Percentiles rank a stretch among this genome's conserved stretches.
Evolutionary conservation across 1,139 yeast genomes (phyloP).

Genomic region (Hanseniaspora sp.): DNA sequence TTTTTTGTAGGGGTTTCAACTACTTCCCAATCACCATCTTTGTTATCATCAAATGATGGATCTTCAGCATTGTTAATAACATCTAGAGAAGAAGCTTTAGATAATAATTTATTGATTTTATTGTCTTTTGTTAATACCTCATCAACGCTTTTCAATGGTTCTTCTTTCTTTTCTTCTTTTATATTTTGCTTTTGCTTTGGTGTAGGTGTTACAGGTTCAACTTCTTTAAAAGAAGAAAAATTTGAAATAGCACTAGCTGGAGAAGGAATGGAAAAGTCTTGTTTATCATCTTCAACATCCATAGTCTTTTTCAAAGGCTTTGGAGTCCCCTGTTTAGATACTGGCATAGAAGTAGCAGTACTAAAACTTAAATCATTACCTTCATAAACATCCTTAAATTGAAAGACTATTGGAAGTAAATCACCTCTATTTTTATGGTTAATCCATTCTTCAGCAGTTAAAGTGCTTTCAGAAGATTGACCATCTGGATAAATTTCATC

Average conservation of each 20-base stretch:
- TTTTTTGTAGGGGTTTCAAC: conserved; percentile 4
- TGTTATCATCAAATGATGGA: conserved; percentile 32
- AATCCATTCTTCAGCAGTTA: conserved; percentile 69
- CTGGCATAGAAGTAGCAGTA: conserved; percentile 23
- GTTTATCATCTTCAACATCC: background rate
- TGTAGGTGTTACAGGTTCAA: conserved; percentile 5
- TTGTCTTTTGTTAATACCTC: conserved; percentile 40
- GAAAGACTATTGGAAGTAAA: conserved; percentile 52
- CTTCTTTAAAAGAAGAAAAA: conserved; percentile 11
- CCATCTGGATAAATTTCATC: conserved; percentile 87
- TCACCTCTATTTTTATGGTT: conserved; percentile 67
- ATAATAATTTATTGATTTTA: conserved; percentile 38
- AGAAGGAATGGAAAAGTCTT: background rate
- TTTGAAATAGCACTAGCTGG: conserved; percentile 16
- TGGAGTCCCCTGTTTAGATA: conserved; percentile 19
- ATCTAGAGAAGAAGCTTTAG: conserved; percentile 42
- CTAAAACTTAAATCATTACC: conserved; percentile 46
- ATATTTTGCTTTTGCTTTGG: conserved; percentile 15
- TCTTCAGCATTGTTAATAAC: conserved; percentile 32
- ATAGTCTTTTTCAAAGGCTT: conserved; percentile 19
- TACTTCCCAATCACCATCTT: conserved; percentile 28
- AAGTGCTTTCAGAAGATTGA: conserved; percentile 67
- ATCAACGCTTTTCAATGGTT: conserved; percentile 30
- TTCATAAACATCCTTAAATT: conserved; percentile 66
- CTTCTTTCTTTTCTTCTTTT: conserved; percentile 9